These are phyloP conservation scores for Hyphodiscus sp. DNA, from an alignment of 2,329 filamentous ascomycete genomes.

Conservation along the genomic window DNA sequence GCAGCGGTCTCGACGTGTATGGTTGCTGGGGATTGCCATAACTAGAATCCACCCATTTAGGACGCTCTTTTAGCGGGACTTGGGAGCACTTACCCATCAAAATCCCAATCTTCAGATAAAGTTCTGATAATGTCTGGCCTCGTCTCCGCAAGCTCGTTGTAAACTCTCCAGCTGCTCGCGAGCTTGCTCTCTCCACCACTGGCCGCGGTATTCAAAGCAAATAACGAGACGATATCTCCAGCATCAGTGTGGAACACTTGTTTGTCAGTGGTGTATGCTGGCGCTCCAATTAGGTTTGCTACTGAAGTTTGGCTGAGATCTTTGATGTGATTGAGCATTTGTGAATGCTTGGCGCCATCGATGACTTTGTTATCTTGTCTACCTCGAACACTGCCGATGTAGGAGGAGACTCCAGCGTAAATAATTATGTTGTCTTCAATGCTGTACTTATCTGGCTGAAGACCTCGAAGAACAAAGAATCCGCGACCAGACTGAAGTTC, in stretches of 20 bases:
- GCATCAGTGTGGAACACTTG: conserved; percentile 53
- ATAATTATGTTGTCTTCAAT: conserved; percentile 35
- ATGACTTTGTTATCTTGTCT: conserved; percentile 36
- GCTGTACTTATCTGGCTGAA: conserved; percentile 32
- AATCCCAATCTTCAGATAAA: conserved; percentile 40
- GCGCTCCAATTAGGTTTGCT: conserved; percentile 43
- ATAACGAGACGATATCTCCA: conserved; percentile 46
- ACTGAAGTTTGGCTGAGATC: conserved; percentile 42
- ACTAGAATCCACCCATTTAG: conserved; percentile 28
- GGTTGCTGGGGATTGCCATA: conserved; percentile 43
- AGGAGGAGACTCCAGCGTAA: conserved; percentile 37
- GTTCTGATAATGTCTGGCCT: conserved; percentile 48
- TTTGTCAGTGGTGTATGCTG: conserved; percentile 54
- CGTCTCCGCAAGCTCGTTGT: conserved; percentile 46
- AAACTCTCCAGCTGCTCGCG: conserved; percentile 46
- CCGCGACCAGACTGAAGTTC: conserved; percentile 36
- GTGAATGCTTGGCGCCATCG: conserved; percentile 41
- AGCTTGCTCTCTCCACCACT: conserved; percentile 46
- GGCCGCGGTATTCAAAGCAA: conserved; percentile 38
- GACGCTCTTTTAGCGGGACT: background rate
- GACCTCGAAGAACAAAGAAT: conserved; percentile 38
- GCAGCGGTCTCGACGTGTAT: conserved; percentile 44
- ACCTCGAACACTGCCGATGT: conserved; percentile 34
- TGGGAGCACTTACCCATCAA: conserved; percentile 30
- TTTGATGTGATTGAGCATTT: conserved; percentile 55